Evolutionary conservation across 2,329 filamentous ascomycete species (phyloP).

Genomic region (Graphiopsis chlorocephala): DNA sequence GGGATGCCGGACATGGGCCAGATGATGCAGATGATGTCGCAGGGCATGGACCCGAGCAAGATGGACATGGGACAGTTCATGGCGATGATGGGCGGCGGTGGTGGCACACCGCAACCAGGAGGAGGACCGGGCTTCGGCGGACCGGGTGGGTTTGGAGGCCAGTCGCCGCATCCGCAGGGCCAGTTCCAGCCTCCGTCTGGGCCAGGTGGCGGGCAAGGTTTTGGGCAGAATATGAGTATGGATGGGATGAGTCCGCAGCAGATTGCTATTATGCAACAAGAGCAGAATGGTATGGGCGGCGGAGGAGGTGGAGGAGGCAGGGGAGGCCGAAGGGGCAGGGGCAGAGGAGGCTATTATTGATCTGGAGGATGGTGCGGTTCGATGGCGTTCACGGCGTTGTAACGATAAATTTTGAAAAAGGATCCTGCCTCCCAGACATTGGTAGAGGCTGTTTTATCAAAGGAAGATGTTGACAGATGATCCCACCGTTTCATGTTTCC

Average conservation of each 20-base stretch:
- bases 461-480: neutral
- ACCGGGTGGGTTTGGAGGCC: constrained; percentile 16
- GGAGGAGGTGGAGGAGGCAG: constrained; percentile 28
- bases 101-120: constrained; percentile 10
- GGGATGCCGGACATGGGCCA: constrained; percentile 51
- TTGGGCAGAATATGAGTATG: constrained; percentile 20
- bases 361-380: neutral
- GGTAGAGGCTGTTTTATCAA: constrained; percentile 4
- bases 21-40: constrained; percentile 59
- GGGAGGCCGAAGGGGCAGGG: constrained; percentile 26
- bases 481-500: neutral
- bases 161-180: constrained; percentile 5
- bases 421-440: neutral
- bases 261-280: constrained; percentile 36
- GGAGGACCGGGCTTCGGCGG: constrained; percentile 22
- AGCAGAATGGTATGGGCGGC: constrained; percentile 19
- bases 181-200: constrained; percentile 13
- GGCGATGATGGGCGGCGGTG: constrained; percentile 50
- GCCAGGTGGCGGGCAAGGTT: constrained; percentile 4
- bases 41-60: constrained; percentile 49
- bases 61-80: constrained; percentile 56
- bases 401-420: neutral
- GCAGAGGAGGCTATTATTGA: constrained; percentile 19
- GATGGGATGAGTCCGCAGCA: constrained; percentile 36
- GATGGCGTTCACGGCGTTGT: constrained; percentile 11